Evolutionary conservation across 805 yeast genomes (phyloP), one percentile per base, ranked within the genome.

Genomic region (Myxozyma melibiosi): DNA sequence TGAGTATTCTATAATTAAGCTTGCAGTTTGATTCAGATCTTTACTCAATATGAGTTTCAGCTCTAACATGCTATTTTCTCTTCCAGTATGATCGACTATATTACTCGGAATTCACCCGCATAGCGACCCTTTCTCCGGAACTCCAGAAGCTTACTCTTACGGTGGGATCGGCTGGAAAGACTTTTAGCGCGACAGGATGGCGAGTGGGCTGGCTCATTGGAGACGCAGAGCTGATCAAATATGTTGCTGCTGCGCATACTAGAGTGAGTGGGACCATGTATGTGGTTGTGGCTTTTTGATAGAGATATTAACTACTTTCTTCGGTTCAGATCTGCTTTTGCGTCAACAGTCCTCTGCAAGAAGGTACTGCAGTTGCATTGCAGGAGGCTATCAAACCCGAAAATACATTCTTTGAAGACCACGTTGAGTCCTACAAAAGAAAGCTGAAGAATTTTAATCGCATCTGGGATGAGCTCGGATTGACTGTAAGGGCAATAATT

Each of bases 101-200:
- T 75, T 94, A 85, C 71, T 76, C 79, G 1, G 75, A 79, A 5
- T 90, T 92, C 73, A 85, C 92, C 5, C 81, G 98, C 68, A 86
- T 94, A 46, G 96, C 97, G 1, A 83, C 89, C 1, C 74, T 92
- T 53, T 77, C 84, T 4, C 91, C 92, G 4, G 96, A 90, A 66
- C 80, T 90, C 58, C 85, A 81, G 27, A 82, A 82, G 56, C 77
- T 90, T 67, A 89, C 97, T 0, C 74, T 94, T 54, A 85, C 97
- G 2, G 95, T 94, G 22, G 98, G 98, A 1, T 89, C 97, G 28
- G 99, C 97, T 5, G 99, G 99, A 62, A 94, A 94, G 73, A 84
- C 96, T 0, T 94, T 94, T 76, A 96, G 97, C n/a, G 96, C 96
- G 42, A 94, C 99, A 11, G 99, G 99, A 52, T 94, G 98, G 97